These are phyloP conservation scores for Scedosporium boydii DNA, from an alignment of 2,329 filamentous ascomycete genomes.

Conservation along the genomic window DNA sequence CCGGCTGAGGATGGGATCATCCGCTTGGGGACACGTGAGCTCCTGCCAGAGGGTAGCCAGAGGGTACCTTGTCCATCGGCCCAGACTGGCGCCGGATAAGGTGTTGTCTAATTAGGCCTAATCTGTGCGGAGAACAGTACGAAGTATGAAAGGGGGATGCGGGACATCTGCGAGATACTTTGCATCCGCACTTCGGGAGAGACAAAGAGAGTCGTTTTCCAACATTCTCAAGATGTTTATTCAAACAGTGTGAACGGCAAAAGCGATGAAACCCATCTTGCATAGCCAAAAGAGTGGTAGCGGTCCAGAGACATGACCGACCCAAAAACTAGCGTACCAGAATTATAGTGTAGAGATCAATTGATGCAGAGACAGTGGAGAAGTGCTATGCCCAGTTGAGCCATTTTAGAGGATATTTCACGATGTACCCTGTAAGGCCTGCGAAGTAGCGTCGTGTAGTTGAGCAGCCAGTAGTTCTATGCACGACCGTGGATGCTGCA, in stretches of 20 bases:
- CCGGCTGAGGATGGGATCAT: not conserved
- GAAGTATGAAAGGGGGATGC: not conserved
- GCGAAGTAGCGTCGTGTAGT: too few species aligned
- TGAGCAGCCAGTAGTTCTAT: too few species aligned
- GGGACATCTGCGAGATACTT: not conserved
- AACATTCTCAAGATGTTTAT: too few species aligned
- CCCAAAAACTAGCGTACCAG: not conserved
- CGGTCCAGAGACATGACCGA: not conserved
- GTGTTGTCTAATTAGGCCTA: not conserved
- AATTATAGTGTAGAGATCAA: not conserved
- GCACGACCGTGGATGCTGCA: too few species aligned
- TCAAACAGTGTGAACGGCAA: too few species aligned
- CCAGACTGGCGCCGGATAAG: not conserved
- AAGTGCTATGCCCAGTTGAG: too few species aligned
- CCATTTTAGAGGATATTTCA: too few species aligned
- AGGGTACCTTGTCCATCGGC: not conserved
- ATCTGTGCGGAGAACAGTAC: not conserved
- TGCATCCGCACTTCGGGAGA: not conserved
- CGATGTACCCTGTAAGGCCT: too few species aligned
- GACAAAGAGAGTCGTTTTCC: too few species aligned
- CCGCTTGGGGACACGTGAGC: conserved; percentile 3
- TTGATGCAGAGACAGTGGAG: too few species aligned
- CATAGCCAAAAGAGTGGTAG: not conserved
- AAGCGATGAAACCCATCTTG: not conserved
- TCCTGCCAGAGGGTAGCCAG: not conserved